These are phyloP conservation scores for Colletotrichum spaethianum DNA, from an alignment of 2,329 filamentous ascomycete genomes.

Conservation along the genomic window DNA sequence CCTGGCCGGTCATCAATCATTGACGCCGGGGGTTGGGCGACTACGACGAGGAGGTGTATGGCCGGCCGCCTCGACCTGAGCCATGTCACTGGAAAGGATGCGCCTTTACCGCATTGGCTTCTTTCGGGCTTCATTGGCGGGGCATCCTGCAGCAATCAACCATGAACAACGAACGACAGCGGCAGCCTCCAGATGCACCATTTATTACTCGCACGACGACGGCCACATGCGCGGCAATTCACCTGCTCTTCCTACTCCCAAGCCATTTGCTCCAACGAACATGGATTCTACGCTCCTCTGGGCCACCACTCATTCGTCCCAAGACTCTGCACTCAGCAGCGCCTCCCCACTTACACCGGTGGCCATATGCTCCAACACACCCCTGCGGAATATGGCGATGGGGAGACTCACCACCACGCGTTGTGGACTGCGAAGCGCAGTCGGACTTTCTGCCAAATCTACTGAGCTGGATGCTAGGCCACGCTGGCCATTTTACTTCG, in stretches of 20 bases:
- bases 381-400: constrained; percentile 4
- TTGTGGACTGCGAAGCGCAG: neutral
- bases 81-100: constrained; percentile 30
- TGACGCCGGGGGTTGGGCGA: constrained; percentile 11
- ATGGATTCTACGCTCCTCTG: neutral
- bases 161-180: constrained; percentile 28
- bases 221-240: constrained; percentile 3
- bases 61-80: constrained; percentile 22
- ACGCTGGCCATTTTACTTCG: neutral
- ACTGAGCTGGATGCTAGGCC: no score
- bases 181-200: constrained; percentile 26
- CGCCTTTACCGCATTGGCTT: constrained; percentile 29
- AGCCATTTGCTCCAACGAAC: neutral
- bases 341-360: constrained; percentile 29
- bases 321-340: neutral
- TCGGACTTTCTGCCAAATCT: constrained; percentile 10
- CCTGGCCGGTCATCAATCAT: constrained; percentile 4
- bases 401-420: neutral
- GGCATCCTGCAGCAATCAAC: constrained; percentile 34
- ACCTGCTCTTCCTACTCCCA: neutral
- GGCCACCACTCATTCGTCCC: neutral
- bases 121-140: constrained; percentile 32
- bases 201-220: constrained; percentile 22
- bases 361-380: neutral
- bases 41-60: constrained; percentile 19